Conservation (phyloP, 1,284 basidiomycete species). For the Lentinula novae-zelandiae region DNA sequence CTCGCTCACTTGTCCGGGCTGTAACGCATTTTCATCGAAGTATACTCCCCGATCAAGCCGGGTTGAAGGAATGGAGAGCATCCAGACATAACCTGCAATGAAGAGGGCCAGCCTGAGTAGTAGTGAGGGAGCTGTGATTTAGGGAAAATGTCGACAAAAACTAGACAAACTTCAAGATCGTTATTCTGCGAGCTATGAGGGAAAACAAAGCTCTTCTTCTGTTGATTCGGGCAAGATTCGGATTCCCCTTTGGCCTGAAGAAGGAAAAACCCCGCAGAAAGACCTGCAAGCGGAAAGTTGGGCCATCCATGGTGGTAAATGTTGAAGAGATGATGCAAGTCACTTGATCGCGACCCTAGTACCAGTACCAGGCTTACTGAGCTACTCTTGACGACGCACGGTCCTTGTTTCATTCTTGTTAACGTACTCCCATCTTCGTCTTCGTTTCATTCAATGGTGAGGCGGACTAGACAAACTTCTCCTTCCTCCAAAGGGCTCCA, state of each 20-base stretch:
- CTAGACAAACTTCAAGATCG: constrained; percentile 29
- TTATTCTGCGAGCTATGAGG: constrained; percentile 26
- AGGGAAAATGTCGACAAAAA: not conserved
- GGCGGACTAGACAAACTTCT: constrained; percentile 56
- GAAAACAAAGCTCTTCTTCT: constrained; percentile 33
- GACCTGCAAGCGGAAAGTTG: not conserved
- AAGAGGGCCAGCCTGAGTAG: constrained; percentile 52
- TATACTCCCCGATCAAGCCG: constrained; percentile 68
- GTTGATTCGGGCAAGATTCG: constrained; percentile 34
- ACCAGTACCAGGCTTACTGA: not conserved
- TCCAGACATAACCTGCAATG: constrained; percentile 68
- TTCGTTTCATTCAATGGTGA: constrained; percentile 44
- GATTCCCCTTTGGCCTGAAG: constrained; percentile 17
- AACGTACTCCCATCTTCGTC: constrained; percentile 11
- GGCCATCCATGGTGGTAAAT: constrained; percentile 2
- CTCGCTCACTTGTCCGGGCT: constrained; percentile 74
- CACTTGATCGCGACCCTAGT: constrained; percentile 14
- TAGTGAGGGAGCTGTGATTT: constrained; percentile 1
- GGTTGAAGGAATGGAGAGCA: constrained; percentile 65
- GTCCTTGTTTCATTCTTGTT: not conserved
- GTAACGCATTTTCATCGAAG: constrained; percentile 91
- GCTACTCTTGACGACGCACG: no score
- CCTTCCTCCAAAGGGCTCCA: constrained; percentile 47
- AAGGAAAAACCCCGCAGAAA: not conserved
- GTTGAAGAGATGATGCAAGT: constrained; percentile 1